A percentile compares a stretch with the other conserved stretches of the same genome.
phyloP scores from a whole-genome alignment of 2,329 filamentous ascomycete genomes.

The Talaromyces sp. region DNA sequence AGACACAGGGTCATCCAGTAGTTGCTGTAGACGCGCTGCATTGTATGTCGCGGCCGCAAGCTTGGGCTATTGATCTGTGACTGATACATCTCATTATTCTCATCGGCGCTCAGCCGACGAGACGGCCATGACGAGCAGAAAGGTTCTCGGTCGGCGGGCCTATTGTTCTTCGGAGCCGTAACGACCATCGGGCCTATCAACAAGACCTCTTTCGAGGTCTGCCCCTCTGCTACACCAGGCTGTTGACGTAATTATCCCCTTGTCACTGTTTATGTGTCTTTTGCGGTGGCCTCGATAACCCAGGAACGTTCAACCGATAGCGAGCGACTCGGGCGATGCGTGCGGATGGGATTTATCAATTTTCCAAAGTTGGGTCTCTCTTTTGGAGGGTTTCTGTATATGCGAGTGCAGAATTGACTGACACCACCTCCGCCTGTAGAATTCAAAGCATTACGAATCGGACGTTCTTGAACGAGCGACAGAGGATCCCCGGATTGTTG shows the following conservation, averaged over 20 bases:
- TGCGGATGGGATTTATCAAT: not conserved
- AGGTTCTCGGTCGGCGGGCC: constrained; percentile 11
- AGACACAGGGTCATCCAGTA: not conserved
- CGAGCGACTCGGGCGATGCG: not conserved
- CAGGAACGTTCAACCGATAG: not conserved
- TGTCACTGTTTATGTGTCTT: not conserved
- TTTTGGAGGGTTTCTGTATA: not conserved
- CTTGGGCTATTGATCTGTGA: not conserved
- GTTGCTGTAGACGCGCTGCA: not conserved
- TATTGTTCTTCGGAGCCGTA: constrained; percentile 25
- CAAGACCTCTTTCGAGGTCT: constrained; percentile 39
- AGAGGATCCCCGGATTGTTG: too few relatives aligned
- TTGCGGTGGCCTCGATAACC: not conserved
- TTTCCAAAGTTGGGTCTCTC: not conserved
- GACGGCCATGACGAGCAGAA: constrained; percentile 7
- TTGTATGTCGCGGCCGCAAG: not conserved
- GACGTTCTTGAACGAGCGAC: not conserved
- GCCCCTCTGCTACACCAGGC: constrained; percentile 31
- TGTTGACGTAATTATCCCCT: constrained; percentile 24
- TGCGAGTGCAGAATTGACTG: not conserved
- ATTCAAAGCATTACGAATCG: not conserved
- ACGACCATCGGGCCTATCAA: constrained; percentile 21
- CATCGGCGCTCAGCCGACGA: not conserved
- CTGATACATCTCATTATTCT: constrained; percentile 2
- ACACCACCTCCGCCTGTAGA: not conserved